These are phyloP conservation scores for Monosporascus sp. DNA, from an alignment of 2,329 filamentous ascomycete species.

Conservation along the genomic window DNA sequence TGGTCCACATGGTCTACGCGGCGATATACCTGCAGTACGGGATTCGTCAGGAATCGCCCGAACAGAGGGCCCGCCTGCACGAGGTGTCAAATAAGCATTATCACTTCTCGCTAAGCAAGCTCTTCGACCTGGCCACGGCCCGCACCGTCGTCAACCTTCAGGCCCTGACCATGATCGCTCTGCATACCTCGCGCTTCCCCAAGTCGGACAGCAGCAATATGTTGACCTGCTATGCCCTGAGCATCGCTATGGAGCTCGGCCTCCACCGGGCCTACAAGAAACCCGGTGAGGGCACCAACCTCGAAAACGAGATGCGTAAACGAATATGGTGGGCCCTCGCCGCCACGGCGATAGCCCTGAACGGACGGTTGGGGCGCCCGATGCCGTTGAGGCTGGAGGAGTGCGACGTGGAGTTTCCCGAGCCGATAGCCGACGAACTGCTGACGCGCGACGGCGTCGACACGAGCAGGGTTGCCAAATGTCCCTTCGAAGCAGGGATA, in stretches of 20 bases:
- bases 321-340: slow-evolving; percentile 72
- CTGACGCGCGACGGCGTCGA: slow-evolving; percentile 62
- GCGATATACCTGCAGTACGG: slow-evolving; percentile 74
- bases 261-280: slow-evolving; percentile 65
- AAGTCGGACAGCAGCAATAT: slow-evolving; percentile 72
- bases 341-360: slow-evolving; percentile 60
- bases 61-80: slow-evolving; percentile 51
- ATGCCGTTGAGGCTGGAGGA: slow-evolving; percentile 71
- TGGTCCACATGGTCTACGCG: slow-evolving; percentile 74
- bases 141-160: slow-evolving; percentile 64
- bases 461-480: slow-evolving; percentile 49
- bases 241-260: slow-evolving; percentile 68
- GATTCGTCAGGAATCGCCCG: slow-evolving; percentile 52
- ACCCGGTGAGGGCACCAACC: slow-evolving; percentile 40
- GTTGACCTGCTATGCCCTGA: slow-evolving; percentile 59
- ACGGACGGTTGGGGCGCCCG: slow-evolving; percentile 70
- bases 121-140: slow-evolving; percentile 58
- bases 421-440: slow-evolving; percentile 65
- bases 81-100: slow-evolving; percentile 71
- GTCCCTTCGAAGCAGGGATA: slow-evolving; percentile 62
- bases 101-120: slow-evolving; percentile 66
- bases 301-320: slow-evolving; percentile 72
- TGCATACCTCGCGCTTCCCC: slow-evolving; percentile 71
- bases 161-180: slow-evolving; percentile 65
- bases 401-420: slow-evolving; percentile 73